Evolutionary conservation across 805 yeast species (phyloP).

Genomic region (Yueomyces sinensis): DNA sequence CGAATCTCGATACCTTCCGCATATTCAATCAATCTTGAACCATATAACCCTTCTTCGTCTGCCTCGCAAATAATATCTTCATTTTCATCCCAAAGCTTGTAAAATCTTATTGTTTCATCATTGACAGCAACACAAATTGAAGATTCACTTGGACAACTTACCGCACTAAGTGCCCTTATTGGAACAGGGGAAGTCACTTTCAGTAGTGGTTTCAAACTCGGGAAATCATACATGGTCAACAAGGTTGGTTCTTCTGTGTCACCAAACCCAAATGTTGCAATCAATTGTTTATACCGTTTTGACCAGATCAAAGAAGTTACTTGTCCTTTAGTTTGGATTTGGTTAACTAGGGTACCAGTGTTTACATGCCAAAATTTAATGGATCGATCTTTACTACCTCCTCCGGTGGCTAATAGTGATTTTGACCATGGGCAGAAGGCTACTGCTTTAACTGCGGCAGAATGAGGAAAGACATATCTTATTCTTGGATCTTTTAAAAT

Average conservation of each 20-base stretch:
- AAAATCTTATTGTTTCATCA: conserved; percentile 67
- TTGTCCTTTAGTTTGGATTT: conserved; percentile 52
- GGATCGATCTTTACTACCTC: conserved; percentile 72
- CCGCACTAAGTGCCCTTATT: conserved; percentile 53
- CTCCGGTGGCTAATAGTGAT: conserved; percentile 76
- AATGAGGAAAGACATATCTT: conserved; percentile 43
- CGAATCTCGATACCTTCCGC: conserved; percentile 35
- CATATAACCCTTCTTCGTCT: conserved; percentile 34
- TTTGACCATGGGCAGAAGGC: conserved; percentile 88
- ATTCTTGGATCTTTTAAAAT: conserved; percentile 29
- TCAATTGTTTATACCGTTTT: conserved; percentile 42
- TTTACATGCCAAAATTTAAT: conserved; percentile 78
- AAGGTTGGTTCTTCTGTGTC: conserved; percentile 36
- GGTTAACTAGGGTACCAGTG: conserved; percentile 56
- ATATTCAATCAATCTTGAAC: conserved; percentile 45
- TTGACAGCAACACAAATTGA: conserved; percentile 62
- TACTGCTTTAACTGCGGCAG: conserved; percentile 82
- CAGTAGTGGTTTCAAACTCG: conserved; percentile 36
- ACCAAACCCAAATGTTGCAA: conserved; percentile 76
- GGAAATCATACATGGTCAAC: conserved; percentile 55
- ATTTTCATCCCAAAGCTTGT: conserved; percentile 49
- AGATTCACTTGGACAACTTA: conserved; percentile 47
- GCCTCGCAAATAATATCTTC: conserved; percentile 26
- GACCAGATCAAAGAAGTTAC: conserved; percentile 78
- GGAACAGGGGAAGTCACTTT: conserved; percentile 38